Evolutionary conservation across 2,329 filamentous ascomycete genomes (phyloP).

Genomic region (Exophiala lecanii-corni): DNA sequence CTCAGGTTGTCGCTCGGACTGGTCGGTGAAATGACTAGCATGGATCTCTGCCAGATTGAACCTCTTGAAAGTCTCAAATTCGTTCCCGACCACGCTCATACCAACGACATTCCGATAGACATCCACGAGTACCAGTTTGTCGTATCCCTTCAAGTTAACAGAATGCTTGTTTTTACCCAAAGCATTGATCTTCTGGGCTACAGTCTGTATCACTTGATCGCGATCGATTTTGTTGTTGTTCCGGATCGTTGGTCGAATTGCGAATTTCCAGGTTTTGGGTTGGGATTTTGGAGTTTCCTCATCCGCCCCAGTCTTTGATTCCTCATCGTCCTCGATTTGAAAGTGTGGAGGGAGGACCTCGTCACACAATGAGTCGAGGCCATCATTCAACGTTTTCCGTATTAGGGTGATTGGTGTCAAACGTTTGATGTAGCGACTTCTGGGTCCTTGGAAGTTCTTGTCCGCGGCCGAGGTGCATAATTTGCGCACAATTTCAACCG

Average conservation of each 20-base stretch:
- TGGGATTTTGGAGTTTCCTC: constrained; percentile 1
- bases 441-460: constrained; percentile 45
- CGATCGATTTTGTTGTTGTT: constrained; percentile 55
- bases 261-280: constrained; percentile 45
- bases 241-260: constrained; percentile 57
- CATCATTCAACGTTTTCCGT: constrained; percentile 54
- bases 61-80: constrained; percentile 58
- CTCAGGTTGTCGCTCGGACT: no score
- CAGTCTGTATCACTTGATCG: constrained; percentile 55
- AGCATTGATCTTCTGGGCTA: constrained; percentile 49
- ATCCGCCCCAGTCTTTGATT: constrained; percentile 46
- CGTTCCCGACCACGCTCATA: constrained; percentile 57
- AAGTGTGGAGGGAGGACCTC: constrained; percentile 58
- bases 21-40: constrained; percentile 14
- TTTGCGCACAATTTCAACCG: constrained; percentile 55
- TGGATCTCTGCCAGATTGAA: constrained; percentile 62
- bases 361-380: constrained; percentile 53
- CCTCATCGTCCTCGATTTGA: constrained; percentile 32
- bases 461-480: constrained; percentile 54
- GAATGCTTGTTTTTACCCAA: constrained; percentile 47
- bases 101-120: constrained; percentile 60
- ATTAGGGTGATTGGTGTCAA: constrained; percentile 56
- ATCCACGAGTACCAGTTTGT: constrained; percentile 58
- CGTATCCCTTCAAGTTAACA: constrained; percentile 58
- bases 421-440: constrained; percentile 56